Percentiles rank a stretch among this genome's conserved stretches.
These are phyloP conservation scores for Yamadazyma membranifaciens DNA, from an alignment of 1,139 yeast species.

Conservation along the genomic window DNA sequence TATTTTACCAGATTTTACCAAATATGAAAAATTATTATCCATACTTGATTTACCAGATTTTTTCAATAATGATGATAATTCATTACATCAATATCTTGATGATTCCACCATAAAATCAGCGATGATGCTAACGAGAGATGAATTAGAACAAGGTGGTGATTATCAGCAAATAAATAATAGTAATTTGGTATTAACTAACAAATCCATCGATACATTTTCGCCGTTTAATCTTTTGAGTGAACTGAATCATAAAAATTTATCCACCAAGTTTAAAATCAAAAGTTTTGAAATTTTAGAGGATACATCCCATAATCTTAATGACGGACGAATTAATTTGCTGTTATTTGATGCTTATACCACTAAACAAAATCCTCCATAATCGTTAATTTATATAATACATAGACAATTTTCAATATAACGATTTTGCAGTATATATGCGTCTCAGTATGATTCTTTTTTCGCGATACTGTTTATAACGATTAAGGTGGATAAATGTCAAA, in stretches of 20 bases:
- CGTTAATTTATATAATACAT: background rate
- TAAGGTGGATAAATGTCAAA: conserved; percentile 4
- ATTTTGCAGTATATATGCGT: background rate
- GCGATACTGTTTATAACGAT: too few species aligned
- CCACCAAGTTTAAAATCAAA: conserved; percentile 26
- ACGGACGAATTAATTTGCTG: conserved; percentile 68
- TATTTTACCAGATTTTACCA: conserved; percentile 5
- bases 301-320: conserved; percentile 57
- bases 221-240: conserved; percentile 23
- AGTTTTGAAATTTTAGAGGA: conserved; percentile 73
- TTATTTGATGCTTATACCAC: conserved; percentile 74
- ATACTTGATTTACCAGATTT: conserved; percentile 36
- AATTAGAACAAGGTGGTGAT: conserved; percentile 35
- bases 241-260: conserved; percentile 4
- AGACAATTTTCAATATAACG: background rate
- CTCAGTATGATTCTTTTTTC: too few species aligned
- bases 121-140: conserved; percentile 34
- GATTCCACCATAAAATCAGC: conserved; percentile 24
- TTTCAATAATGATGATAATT: conserved; percentile 24
- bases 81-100: conserved; percentile 23
- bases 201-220: conserved; percentile 16
- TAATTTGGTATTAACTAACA: conserved; percentile 23
- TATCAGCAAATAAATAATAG: conserved; percentile 29
- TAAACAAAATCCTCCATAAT: conserved; percentile 59
- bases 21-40: conserved; percentile 10